phyloP scores from a whole-genome alignment of 1,284 basidiomycete genomes.

The Moniliophthora roreri region DNA sequence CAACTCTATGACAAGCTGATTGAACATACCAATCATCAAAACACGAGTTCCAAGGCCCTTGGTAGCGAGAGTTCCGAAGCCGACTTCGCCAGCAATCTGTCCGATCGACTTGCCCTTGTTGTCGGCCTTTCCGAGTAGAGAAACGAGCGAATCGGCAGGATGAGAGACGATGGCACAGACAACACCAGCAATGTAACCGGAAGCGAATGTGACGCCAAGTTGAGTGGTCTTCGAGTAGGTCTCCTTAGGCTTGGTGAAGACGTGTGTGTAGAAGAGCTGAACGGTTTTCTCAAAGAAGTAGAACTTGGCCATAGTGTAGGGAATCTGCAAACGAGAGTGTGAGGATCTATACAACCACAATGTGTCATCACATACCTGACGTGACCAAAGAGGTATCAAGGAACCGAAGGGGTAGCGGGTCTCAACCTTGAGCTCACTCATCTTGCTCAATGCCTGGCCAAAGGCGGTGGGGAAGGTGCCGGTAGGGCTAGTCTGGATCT shows the following conservation, averaged over 20 bases:
- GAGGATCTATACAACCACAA: neutral
- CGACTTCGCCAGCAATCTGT: conserved; percentile 67
- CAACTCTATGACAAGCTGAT: neutral
- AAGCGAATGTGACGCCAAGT: conserved; percentile 78
- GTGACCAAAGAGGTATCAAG: conserved; percentile 79
- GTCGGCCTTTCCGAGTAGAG: conserved; percentile 72
- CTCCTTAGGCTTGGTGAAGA: conserved; percentile 74
- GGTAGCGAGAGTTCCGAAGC: conserved; percentile 59
- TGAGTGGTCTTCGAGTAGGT: conserved; percentile 70
- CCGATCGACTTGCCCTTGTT: conserved; percentile 77
- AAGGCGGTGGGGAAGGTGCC: conserved; percentile 78
- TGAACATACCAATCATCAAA: conserved; percentile 24
- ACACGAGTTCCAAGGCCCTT: conserved; percentile 83
- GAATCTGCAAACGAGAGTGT: conserved; percentile 50
- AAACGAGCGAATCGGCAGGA: conserved; percentile 79
- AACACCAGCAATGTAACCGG: conserved; percentile 82
- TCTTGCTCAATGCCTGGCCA: conserved; percentile 66
- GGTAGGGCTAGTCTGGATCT: conserved; percentile 72
- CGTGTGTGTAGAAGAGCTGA: conserved; percentile 72
- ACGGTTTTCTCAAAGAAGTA: conserved; percentile 84
- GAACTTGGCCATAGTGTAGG: conserved; percentile 89
- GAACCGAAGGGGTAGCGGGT: conserved; percentile 83
- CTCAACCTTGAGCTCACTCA: conserved; percentile 60
- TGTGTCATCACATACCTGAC: conserved; percentile 51
- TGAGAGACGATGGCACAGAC: conserved; percentile 83